Percentiles rank a stretch among this genome's conserved stretches.
phyloP scores from a whole-genome alignment of 768 basidiomycete genomes.

The Tubosaeta sp. region DNA sequence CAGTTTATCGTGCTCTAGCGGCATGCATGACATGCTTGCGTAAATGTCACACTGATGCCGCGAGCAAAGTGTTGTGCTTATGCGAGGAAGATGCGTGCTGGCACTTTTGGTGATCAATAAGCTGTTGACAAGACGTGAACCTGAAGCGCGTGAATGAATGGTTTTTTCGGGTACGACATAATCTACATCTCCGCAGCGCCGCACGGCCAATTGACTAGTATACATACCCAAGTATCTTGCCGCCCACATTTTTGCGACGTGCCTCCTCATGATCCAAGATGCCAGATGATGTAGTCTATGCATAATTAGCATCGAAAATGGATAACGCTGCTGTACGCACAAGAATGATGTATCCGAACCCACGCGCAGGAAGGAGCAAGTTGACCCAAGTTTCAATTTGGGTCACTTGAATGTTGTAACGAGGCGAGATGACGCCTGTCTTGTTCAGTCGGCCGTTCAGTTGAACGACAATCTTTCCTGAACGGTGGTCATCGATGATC shows the following conservation, averaged over 20 bases:
- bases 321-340: constrained; percentile 39
- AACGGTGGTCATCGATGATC: constrained; percentile 97
- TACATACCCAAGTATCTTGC: constrained; percentile 90
- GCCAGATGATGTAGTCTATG: constrained; percentile 91
- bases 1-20: too few species aligned
- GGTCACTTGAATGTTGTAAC: constrained; percentile 91
- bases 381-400: constrained; percentile 98
- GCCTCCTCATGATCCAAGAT: constrained; percentile 99
- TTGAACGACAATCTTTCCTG: constrained; percentile 97
- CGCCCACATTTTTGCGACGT: constrained; percentile 95
- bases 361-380: constrained; percentile 91
- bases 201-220: constrained; percentile 50
- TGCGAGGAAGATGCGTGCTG: too few species aligned
- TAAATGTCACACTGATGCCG: too few species aligned
- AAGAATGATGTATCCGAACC: constrained; percentile 94
- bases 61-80: too few species aligned
- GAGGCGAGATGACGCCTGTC: constrained; percentile 99
- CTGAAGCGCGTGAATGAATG: background rate
- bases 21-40: too few species aligned
- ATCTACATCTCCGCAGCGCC: constrained; percentile 17
- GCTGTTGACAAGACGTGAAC: background rate
- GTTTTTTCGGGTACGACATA: constrained; percentile 14
- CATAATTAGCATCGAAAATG: background rate
- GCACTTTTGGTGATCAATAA: background rate
- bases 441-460: constrained; percentile 99